Percentiles rank a stretch among this genome's conserved stretches.
Conservation (phyloP, 2,329 filamentous ascomycete species). For the Corinectria fuckeliana region DNA sequence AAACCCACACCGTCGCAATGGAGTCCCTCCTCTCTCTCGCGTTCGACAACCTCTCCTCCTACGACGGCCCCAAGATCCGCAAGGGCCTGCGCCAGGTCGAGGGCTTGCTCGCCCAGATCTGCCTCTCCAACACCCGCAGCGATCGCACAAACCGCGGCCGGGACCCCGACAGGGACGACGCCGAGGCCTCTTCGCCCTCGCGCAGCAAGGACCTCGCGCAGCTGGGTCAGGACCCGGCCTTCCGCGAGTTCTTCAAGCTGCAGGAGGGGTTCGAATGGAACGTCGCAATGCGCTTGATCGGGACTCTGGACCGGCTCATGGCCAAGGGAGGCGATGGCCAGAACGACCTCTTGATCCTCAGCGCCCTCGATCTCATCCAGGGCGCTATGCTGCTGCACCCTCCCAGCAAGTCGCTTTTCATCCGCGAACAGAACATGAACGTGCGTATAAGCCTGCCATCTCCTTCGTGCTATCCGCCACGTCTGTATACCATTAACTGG, state of each 20-base stretch:
- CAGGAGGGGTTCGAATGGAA: constrained; percentile 99
- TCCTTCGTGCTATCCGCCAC: background rate
- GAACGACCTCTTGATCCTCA: constrained; percentile 88
- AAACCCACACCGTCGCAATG: constrained; percentile 60
- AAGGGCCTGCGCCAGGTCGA: constrained; percentile 95
- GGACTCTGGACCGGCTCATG: constrained; percentile 84
- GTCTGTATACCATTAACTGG: background rate
- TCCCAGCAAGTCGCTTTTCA: constrained; percentile 85
- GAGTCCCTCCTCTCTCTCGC: constrained; percentile 90
- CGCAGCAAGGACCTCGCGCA: constrained; percentile 70
- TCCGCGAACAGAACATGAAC: constrained; percentile 93
- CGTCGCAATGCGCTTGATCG: constrained; percentile 83
- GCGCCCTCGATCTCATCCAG: constrained; percentile 87
- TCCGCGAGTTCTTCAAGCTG: constrained; percentile 93
- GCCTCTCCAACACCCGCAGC: constrained; percentile 64
- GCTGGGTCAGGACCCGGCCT: constrained; percentile 82
- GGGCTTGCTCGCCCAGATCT: constrained; percentile 92
- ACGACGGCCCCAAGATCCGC: constrained; percentile 86
- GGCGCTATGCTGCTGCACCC: constrained; percentile 88
- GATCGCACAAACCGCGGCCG: constrained; percentile 26
- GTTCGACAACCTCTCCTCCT: constrained; percentile 95
- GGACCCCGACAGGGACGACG: constrained; percentile 42
- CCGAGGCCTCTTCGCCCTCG: constrained; percentile 50
- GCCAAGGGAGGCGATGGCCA: constrained; percentile 82
- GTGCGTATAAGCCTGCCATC: constrained; percentile 51